phyloP scores from a whole-genome alignment of 208 protist species.

The Kentomonas sorsogonicus region DNA sequence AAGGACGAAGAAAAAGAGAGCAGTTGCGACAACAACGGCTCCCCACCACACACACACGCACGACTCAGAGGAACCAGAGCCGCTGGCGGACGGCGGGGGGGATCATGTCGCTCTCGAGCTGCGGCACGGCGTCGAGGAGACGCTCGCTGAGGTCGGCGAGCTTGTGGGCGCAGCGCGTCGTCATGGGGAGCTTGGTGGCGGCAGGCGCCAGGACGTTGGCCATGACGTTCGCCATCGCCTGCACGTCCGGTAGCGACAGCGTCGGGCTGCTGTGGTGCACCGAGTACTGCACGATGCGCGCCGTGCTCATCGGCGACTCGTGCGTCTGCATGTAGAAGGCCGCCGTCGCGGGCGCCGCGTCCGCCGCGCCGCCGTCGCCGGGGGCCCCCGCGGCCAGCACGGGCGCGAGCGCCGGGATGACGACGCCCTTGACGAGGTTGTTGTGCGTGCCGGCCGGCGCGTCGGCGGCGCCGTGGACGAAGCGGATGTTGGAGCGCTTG shows the following conservation, averaged over 20 bases:
- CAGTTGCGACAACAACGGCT: conserved; percentile 1
- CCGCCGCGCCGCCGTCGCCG: conserved; percentile 34
- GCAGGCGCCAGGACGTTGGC: conserved; percentile 57
- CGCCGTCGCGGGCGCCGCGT: conserved; percentile 27
- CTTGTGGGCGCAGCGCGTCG: conserved; percentile 77
- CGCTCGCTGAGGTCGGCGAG: conserved; percentile 70
- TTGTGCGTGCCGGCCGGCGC: conserved; percentile 4
- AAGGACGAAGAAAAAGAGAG: conserved; percentile 12
- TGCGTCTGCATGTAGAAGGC: conserved; percentile 88
- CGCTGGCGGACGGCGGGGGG: conserved; percentile 57
- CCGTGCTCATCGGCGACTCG: conserved; percentile 81
- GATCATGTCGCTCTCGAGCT: conserved; percentile 65
- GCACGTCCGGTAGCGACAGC: conserved; percentile 65
- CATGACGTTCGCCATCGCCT: conserved; percentile 73
- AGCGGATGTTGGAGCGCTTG: conserved; percentile 87
- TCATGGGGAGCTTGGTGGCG: conserved; percentile 89
- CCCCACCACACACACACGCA: neutral
- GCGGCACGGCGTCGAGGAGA: conserved; percentile 69
- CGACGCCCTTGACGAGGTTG: conserved; percentile 71
- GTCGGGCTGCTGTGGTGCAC: conserved; percentile 69
- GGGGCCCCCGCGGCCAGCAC: conserved; percentile 28
- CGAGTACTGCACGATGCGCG: conserved; percentile 79
- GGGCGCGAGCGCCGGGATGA: conserved; percentile 66
- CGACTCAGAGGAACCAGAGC: conserved; percentile 76
- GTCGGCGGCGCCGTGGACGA: conserved; percentile 44